A percentile compares a stretch with the other conserved stretches of the same genome.
Conservation (phyloP, 768 basidiomycete genomes). For the Amanita pallidorosea region DNA sequence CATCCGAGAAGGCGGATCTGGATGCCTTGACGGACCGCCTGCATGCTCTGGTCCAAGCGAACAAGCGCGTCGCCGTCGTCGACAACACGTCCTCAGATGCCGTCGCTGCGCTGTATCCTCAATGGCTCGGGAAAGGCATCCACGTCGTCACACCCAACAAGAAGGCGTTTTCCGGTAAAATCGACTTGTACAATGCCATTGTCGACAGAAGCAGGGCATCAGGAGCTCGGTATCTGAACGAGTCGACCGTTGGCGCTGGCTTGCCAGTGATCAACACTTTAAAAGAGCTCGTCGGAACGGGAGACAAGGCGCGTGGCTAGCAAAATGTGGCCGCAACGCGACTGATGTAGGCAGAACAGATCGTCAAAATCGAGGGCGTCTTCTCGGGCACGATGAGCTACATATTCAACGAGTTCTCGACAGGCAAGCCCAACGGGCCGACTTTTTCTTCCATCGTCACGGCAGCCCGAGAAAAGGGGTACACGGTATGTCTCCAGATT, state of each 20-base stretch:
- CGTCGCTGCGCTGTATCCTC: constrained; percentile 75
- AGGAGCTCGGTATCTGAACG: constrained; percentile 67
- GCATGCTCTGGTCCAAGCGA: constrained; percentile 31
- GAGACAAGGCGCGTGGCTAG: constrained; percentile 60
- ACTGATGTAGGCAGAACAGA: constrained; percentile 22
- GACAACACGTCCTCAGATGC: constrained; percentile 88
- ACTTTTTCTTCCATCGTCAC: constrained; percentile 85
- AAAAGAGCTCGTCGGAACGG: constrained; percentile 85
- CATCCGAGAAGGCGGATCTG: constrained; percentile 38
- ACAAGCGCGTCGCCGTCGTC: constrained; percentile 57
- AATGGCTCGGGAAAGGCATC: constrained; percentile 67
- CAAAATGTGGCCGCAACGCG: neutral
- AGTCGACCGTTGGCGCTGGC: constrained; percentile 94
- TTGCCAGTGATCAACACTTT: constrained; percentile 86
- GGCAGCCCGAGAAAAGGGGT: constrained; percentile 84
- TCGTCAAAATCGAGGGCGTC: constrained; percentile 92
- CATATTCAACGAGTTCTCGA: constrained; percentile 95
- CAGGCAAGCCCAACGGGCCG: constrained; percentile 54
- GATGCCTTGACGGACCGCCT: constrained; percentile 35
- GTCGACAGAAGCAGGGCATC: constrained; percentile 43
- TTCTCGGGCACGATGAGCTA: constrained; percentile 97
- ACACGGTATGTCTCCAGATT: constrained; percentile 51
- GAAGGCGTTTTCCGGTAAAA: constrained; percentile 79
- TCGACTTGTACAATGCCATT: constrained; percentile 61
- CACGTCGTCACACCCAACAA: constrained; percentile 96